phyloP scores from a whole-genome alignment of 345 rosid species.

The Linum usitatissimum region DNA sequence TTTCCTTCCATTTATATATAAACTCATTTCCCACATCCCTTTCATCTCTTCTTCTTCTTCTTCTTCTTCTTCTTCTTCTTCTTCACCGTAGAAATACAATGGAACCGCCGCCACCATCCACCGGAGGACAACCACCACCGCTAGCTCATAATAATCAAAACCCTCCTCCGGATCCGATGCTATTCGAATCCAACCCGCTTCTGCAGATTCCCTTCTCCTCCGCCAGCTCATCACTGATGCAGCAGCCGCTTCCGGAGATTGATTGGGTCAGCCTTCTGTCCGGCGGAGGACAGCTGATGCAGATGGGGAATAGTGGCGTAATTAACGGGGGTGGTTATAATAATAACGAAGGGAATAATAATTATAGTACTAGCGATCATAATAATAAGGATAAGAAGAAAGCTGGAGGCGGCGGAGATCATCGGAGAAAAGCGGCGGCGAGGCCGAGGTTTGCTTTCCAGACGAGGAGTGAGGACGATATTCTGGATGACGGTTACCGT shows the following conservation, averaged over 20 bases:
- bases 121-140: neutral
- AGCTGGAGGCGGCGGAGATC: neutral
- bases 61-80: neutral
- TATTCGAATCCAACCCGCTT: neutral
- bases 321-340: neutral
- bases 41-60: neutral
- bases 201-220: neutral
- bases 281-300: neutral
- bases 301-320: neutral
- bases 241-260: neutral
- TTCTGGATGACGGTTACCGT: constrained; percentile 5
- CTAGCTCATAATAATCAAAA: neutral
- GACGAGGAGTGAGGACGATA: constrained; percentile 2
- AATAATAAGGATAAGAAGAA: neutral
- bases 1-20: neutral
- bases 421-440: neutral
- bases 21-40: neutral
- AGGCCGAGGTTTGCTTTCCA: constrained; percentile 4
- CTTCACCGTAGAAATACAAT: neutral
- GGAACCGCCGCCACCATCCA: constrained; percentile 2
- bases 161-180: neutral
- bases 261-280: constrained; percentile 6
- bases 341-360: neutral
- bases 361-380: too few species aligned
- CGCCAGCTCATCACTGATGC: neutral